Evolutionary conservation across 495 filamentous ascomycete genomes (phyloP).

Genomic region (Aspergillus bertholletiae): DNA sequence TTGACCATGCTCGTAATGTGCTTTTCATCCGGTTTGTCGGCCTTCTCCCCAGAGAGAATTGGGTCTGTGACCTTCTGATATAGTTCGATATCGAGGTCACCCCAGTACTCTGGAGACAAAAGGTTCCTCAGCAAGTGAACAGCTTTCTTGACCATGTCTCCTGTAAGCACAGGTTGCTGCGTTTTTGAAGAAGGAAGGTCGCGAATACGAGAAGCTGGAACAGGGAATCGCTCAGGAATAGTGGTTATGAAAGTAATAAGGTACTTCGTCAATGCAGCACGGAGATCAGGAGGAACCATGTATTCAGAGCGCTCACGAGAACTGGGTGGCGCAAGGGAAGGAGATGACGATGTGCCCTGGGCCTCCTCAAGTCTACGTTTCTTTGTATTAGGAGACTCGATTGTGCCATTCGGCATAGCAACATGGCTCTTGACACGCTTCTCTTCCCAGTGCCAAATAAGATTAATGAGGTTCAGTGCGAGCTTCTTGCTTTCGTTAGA

Average conservation of each 20-base stretch:
- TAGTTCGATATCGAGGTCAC: slow-evolving; percentile 84
- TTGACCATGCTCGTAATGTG: slow-evolving; percentile 84
- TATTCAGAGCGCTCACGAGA: slow-evolving; percentile 62
- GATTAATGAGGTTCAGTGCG: slow-evolving; percentile 79
- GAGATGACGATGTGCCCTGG: slow-evolving; percentile 30
- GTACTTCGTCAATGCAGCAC: slow-evolving; percentile 83
- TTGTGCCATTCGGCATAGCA: slow-evolving; percentile 41
- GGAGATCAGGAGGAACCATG: slow-evolving; percentile 58
- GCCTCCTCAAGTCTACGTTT: slow-evolving; percentile 72
- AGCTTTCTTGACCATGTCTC: slow-evolving; percentile 82
- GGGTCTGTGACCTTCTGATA: slow-evolving; percentile 87
- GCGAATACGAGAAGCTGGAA: slow-evolving; percentile 64
- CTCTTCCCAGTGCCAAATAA: slow-evolving; percentile 93
- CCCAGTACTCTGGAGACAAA: slow-evolving; percentile 85
- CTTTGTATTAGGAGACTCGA: slow-evolving; percentile 67
- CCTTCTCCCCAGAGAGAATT: slow-evolving; percentile 68
- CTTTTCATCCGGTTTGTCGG: slow-evolving; percentile 60
- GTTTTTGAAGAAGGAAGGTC: slow-evolving; percentile 44
- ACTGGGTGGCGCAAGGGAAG: slow-evolving; percentile 43
- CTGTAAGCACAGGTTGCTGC: slow-evolving; percentile 48
- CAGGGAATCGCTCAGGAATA: slow-evolving; percentile 76
- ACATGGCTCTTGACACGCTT: slow-evolving; percentile 57
- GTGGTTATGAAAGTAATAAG: slow-evolving; percentile 90
- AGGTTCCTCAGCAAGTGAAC: slow-evolving; percentile 80
- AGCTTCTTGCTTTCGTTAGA: slow-evolving; percentile 93